These are phyloP conservation scores for Tricholoma sp. DNA, from an alignment of 768 basidiomycete genomes.

Conservation along the genomic window DNA sequence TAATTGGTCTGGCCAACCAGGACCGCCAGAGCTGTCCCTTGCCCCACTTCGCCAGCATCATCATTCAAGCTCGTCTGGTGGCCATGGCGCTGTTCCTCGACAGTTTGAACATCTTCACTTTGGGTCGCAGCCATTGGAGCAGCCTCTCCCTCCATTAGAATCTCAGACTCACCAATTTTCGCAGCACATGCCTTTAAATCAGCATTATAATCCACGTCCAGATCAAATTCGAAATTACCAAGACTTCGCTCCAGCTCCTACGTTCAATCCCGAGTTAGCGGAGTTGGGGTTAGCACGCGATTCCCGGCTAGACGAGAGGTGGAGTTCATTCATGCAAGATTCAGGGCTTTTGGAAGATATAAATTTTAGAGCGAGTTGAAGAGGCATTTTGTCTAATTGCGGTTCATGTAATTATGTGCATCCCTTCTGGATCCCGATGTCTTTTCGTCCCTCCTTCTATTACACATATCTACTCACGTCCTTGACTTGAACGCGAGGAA, in stretches of 20 bases:
- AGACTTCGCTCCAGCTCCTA: background rate
- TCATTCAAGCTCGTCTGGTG: background rate
- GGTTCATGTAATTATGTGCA: too few relatives aligned
- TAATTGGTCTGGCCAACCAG: slow-evolving; percentile 4
- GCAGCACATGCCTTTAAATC: slow-evolving; percentile 4
- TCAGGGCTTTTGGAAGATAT: slow-evolving; percentile 32
- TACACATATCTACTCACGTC: too few relatives aligned
- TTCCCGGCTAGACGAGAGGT: slow-evolving; percentile 50
- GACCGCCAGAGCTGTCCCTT: background rate
- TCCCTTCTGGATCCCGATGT: too few relatives aligned
- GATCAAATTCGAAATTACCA: slow-evolving; percentile 13
- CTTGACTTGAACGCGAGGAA: too few relatives aligned
- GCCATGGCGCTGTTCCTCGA: background rate
- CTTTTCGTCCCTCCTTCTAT: too few relatives aligned
- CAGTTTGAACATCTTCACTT: background rate
- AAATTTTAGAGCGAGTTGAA: too few relatives aligned
- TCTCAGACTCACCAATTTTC: background rate
- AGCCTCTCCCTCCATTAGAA: background rate
- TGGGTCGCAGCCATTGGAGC: background rate
- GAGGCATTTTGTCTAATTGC: too few relatives aligned
- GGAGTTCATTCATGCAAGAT: slow-evolving; percentile 60
- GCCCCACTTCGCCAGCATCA: background rate
- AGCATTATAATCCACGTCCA: slow-evolving; percentile 9
- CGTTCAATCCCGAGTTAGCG: slow-evolving; percentile 39
- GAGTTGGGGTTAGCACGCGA: slow-evolving; percentile 57